Base-by-base conservation (phyloP, 108 stramenopile genomes). In the Cyclotella atomus region DNA sequence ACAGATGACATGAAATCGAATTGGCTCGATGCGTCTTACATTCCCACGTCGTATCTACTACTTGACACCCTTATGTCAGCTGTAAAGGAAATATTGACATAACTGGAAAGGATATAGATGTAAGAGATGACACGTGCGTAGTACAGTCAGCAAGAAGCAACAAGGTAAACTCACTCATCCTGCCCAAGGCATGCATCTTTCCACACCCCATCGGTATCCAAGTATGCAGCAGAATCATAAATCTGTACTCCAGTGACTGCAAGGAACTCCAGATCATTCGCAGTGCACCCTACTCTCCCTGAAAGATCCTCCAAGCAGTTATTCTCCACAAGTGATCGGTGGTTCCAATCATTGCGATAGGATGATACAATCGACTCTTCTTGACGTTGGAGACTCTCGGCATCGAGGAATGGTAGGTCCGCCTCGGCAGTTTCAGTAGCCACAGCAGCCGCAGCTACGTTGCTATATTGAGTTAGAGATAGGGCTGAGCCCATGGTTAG, bases 161-260 rank as follows among this genome's bases (percentile, higher is more conserved):
- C n/a, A n/a, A n/a, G n/a, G n/a, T n/a, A n/a, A n/a, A n/a, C n/a
- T n/a, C n/a, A n/a, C 41, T 71, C 70, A 33, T 71, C 70, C 7
- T 29, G 30, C 14, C 70, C 70, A 24, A 43, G 57, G 20, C 70
- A 71, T 7, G 59, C 70, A 10, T 59, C 70, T 17, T 59, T 17
- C 45, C 46, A 32, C 3, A 41, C 49, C 12, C 70, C 70, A 46
- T 69, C 71, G 71, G 4, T 4, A 28, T 30, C 55, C 29, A 5
- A 28, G 35, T 44, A 44, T 2, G 63, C 63, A 2, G 25, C 63
- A 6, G 20, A 20, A 23, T 64, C 63, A 24, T 21, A 45, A 9
- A 64, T 44, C 3, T 2, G 2, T 5, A 64, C 23, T 7, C 63
- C 63, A 3, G 63, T 64, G 8, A 64, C 24, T 2, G 24, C 43